phyloP scores from a whole-genome alignment of 1,139 yeast species.

The Scheffersomyces lignicola region DNA sequence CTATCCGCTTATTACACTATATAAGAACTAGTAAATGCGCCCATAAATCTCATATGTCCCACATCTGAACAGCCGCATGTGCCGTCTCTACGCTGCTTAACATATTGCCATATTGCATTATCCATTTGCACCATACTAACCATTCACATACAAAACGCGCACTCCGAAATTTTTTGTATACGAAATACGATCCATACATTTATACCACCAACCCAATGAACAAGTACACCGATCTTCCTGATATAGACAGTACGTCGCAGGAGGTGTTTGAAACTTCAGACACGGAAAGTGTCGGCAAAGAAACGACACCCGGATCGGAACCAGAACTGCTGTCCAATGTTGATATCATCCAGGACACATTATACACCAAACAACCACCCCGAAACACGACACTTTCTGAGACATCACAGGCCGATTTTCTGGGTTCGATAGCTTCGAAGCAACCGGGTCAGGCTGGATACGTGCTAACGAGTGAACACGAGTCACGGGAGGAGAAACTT shows the following conservation, averaged over 20 bases:
- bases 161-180: constrained; percentile 52
- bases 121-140: too few relatives aligned
- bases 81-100: too few relatives aligned
- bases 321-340: constrained; percentile 15
- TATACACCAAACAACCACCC: too few relatives aligned
- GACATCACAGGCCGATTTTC: constrained; percentile 30
- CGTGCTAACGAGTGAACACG: constrained; percentile 23
- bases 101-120: too few relatives aligned
- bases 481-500: constrained; percentile 44
- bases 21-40: too few relatives aligned
- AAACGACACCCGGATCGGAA: constrained; percentile 13
- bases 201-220: too few relatives aligned
- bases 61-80: too few relatives aligned
- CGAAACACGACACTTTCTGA: constrained; percentile 17
- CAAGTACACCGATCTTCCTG: constrained; percentile 27
- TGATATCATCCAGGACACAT: constrained; percentile 8
- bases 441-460: constrained; percentile 27
- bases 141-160: too few relatives aligned
- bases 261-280: constrained; percentile 55
- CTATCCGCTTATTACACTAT: too few relatives aligned
- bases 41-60: too few relatives aligned
- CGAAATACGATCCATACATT: too few relatives aligned
- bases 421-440: constrained; percentile 28
- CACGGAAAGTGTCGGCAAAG: constrained; percentile 34
- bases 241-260: constrained; percentile 26